These are phyloP conservation scores for Uncinocarpus reesii DNA, from an alignment of 2,329 filamentous ascomycete species.

Conservation along the genomic window DNA sequence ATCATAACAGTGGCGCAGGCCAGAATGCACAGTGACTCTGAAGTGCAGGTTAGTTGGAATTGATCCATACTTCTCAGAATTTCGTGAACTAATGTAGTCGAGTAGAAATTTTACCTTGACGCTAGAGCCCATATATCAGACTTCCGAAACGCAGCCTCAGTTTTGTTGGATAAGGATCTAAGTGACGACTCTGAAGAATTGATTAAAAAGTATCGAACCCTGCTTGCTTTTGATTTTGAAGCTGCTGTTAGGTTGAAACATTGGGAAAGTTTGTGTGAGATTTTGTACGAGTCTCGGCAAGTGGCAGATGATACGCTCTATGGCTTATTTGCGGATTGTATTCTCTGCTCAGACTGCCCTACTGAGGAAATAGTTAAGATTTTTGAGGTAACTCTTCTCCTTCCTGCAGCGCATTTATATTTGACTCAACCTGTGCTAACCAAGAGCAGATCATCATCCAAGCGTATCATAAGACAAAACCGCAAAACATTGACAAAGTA, in stretches of 20 bases:
- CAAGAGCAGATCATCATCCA: conserved; percentile 56
- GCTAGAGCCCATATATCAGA: conserved; percentile 50
- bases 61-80: no score
- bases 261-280: conserved; percentile 55
- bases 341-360: conserved; percentile 47
- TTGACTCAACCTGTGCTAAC: conserved; percentile 33
- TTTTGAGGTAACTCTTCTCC: conserved; percentile 36
- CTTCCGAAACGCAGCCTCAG: conserved; percentile 45
- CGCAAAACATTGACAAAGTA: conserved; percentile 52
- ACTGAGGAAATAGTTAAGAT: conserved; percentile 15
- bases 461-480: conserved; percentile 41
- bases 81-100: conserved; percentile 1
- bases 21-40: conserved; percentile 34
- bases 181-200: conserved; percentile 45
- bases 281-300: conserved; percentile 42
- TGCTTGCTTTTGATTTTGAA: conserved; percentile 73
- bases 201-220: conserved; percentile 50
- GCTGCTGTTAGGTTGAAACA: conserved; percentile 54
- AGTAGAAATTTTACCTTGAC: conserved; percentile 52
- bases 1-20: conserved; percentile 41
- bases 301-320: conserved; percentile 38
- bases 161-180: conserved; percentile 33
- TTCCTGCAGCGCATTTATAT: conserved; percentile 23
- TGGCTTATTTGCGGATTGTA: conserved; percentile 56
- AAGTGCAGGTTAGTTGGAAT: conserved; percentile 28